Conservation (phyloP, 805 yeast genomes). For the Yarrowia sp. region DNA sequence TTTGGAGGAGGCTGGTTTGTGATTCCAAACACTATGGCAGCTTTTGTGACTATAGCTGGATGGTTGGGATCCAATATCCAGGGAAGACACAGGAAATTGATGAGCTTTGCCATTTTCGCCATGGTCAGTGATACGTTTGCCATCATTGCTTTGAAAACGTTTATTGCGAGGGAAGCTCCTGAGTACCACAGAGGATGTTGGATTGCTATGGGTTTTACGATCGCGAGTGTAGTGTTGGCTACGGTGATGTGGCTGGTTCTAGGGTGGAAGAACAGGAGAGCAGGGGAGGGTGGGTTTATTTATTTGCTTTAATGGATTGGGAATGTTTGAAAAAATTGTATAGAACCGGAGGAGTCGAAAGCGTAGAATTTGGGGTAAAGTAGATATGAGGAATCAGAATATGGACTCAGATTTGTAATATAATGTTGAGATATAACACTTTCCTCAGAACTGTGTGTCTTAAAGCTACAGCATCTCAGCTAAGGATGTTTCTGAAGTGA, state of each 20-base stretch:
- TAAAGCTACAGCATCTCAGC: no score
- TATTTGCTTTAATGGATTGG: background rate
- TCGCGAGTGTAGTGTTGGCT: background rate
- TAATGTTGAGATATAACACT: no score
- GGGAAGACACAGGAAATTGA: background rate
- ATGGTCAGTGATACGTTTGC: constrained; percentile 9
- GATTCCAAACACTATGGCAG: constrained; percentile 12
- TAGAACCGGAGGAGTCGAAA: no score
- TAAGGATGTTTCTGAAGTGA: no score
- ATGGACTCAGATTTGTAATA: no score
- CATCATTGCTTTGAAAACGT: constrained; percentile 7
- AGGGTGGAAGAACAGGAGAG: background rate
- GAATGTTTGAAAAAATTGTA: no score
- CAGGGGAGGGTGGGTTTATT: background rate
- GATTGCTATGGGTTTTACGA: constrained; percentile 10
- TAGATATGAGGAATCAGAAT: no score
- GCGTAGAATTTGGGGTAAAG: no score
- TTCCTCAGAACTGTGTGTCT: no score
- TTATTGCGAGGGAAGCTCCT: background rate
- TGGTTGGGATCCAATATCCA: background rate
- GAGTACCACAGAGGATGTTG: constrained; percentile 16
- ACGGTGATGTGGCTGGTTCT: background rate
- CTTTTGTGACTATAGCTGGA: background rate
- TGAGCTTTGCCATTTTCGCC: constrained; percentile 17
- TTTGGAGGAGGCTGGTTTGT: constrained; percentile 27